A percentile compares a stretch with the other conserved stretches of the same genome.
These are phyloP conservation scores for Colletotrichum ledebouriae DNA, from an alignment of 2,329 filamentous ascomycete genomes.

Conservation along the genomic window DNA sequence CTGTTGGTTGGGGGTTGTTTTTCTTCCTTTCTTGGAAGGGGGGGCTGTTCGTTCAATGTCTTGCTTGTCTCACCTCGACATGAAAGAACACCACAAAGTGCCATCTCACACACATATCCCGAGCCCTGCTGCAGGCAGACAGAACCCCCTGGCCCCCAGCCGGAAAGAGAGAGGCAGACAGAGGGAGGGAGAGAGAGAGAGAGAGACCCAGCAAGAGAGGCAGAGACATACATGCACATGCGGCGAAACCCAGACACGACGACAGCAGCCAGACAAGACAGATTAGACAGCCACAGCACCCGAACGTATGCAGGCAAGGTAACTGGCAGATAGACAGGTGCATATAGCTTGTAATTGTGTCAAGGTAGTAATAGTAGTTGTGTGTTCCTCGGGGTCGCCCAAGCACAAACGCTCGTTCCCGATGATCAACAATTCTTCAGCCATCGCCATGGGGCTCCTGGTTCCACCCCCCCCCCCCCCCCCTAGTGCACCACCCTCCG, in stretches of 20 bases:
- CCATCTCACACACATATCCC: slow-evolving; percentile 7
- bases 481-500: slow-evolving; percentile 23
- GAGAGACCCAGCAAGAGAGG: slow-evolving; percentile 2
- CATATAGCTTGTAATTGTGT: background rate
- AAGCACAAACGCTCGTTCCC: slow-evolving; percentile 29
- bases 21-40: background rate
- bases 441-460: slow-evolving; percentile 33
- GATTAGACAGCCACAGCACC: background rate
- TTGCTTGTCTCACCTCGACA: slow-evolving; percentile 38
- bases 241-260: too few species aligned
- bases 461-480: slow-evolving; percentile 28
- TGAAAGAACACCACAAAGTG: slow-evolving; percentile 8
- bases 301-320: background rate
- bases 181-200: background rate
- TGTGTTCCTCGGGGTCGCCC: background rate
- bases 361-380: background rate
- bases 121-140: slow-evolving; percentile 1
- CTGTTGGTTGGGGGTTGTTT: background rate
- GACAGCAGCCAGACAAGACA: background rate
- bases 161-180: background rate
- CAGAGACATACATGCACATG: slow-evolving; percentile 12
- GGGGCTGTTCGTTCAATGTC: background rate
- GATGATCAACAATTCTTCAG: slow-evolving; percentile 42
- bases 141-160: background rate
- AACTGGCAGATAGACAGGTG: slow-evolving; percentile 27